phyloP scores from a whole-genome alignment of 2,329 filamentous ascomycete species.

The Salinomyces thailandicus region DNA sequence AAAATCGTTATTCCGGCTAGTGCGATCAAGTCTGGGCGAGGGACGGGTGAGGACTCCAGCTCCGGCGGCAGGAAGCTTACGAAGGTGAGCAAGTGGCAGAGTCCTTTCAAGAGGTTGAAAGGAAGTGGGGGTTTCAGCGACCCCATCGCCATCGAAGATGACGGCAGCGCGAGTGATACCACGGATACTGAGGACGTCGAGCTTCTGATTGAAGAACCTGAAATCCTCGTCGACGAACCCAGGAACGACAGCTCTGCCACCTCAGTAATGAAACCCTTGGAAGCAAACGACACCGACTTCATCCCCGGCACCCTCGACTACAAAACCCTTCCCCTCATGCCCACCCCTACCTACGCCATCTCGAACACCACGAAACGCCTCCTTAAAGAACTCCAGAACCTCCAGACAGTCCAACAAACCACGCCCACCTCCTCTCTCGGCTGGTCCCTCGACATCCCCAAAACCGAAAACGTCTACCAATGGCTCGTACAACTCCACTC shows the following conservation, averaged over 20 bases:
- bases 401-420: constrained; percentile 53
- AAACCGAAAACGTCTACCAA: constrained; percentile 68
- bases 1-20: constrained; percentile 43
- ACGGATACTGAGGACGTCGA: constrained; percentile 40
- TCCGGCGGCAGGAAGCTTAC: too few relatives aligned
- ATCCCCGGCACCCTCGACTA: constrained; percentile 44
- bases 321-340: constrained; percentile 52
- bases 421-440: constrained; percentile 58
- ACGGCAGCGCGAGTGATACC: constrained; percentile 36
- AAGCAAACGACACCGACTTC: constrained; percentile 11
- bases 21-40: constrained; percentile 39
- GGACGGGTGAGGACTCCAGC: too few relatives aligned
- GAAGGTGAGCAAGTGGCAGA: constrained; percentile 2
- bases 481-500: constrained; percentile 88
- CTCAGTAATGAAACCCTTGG: too few relatives aligned
- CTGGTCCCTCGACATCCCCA: constrained; percentile 65
- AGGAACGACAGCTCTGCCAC: too few relatives aligned
- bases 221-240: constrained; percentile 1
- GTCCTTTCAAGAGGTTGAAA: constrained; percentile 16
- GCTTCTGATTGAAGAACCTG: constrained; percentile 27
- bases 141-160: constrained; percentile 29
- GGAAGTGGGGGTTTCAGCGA: constrained; percentile 21
- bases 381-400: constrained; percentile 51
- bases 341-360: constrained; percentile 55
- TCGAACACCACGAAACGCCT: constrained; percentile 50